Percentiles rank a stretch among this genome's conserved stretches.
Evolutionary conservation across 352 stramenopile genomes (phyloP).

Genomic region (Phytophthora cajani): DNA sequence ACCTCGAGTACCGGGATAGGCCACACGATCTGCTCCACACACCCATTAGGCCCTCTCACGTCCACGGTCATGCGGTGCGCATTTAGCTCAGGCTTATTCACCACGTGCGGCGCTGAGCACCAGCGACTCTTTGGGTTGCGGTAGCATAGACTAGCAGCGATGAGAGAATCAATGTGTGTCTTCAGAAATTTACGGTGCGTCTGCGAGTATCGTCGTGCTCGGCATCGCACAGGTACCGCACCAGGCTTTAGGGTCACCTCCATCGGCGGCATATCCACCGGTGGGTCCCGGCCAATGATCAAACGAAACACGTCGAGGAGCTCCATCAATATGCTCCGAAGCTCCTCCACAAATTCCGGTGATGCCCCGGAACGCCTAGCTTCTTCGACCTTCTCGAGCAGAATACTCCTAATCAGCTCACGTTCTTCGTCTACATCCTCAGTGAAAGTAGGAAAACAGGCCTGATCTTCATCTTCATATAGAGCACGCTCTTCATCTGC

Average conservation of each 20-base stretch:
- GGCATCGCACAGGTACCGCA: slow-evolving; percentile 4
- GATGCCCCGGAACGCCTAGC: not conserved
- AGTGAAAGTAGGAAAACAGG: slow-evolving; percentile 2
- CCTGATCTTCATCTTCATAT: slow-evolving; percentile 13
- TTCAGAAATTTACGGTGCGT: slow-evolving; percentile 4
- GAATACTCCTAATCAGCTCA: slow-evolving; percentile 5
- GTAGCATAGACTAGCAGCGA: slow-evolving; percentile 10
- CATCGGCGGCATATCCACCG: slow-evolving; percentile 25
- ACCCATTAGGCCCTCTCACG: slow-evolving; percentile 10
- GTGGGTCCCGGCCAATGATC: slow-evolving; percentile 7
- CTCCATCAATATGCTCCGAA: slow-evolving; percentile 1
- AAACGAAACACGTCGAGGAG: slow-evolving; percentile 21
- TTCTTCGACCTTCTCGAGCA: slow-evolving; percentile 11
- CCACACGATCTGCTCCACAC: slow-evolving; percentile 15
- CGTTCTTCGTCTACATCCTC: not conserved
- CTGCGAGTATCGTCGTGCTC: slow-evolving; percentile 6
- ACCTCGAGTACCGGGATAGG: slow-evolving; percentile 19
- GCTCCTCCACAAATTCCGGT: not conserved
- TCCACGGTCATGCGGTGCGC: slow-evolving; percentile 15
- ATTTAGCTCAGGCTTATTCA: slow-evolving; percentile 6
- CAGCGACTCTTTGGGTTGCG: slow-evolving; percentile 7
- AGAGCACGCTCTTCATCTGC: slow-evolving; percentile 11
- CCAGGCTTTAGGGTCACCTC: slow-evolving; percentile 8
- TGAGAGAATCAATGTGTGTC: not conserved
- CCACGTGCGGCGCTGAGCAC: slow-evolving; percentile 7